Evolutionary conservation across 768 basidiomycete genomes (phyloP).

Genomic region (Podaxis sp.): DNA sequence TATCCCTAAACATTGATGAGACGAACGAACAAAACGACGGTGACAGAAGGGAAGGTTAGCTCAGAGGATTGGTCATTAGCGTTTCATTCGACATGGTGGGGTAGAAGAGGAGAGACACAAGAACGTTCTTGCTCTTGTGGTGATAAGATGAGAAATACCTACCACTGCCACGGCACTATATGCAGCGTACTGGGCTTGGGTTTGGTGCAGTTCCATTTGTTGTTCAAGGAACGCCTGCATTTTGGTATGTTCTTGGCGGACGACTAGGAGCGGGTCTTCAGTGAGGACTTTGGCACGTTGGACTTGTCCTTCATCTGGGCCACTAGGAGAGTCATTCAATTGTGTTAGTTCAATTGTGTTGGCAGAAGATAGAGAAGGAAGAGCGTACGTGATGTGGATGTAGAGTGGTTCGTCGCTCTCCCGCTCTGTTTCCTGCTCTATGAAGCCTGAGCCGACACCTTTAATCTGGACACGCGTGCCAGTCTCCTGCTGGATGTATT

Average conservation of each 20-base stretch:
- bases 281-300: constrained; percentile 78
- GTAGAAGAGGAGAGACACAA: neutral
- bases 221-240: constrained; percentile 57
- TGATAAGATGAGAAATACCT: constrained; percentile 29
- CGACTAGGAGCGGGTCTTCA: constrained; percentile 80
- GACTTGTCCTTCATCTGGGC: constrained; percentile 80
- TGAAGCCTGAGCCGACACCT: constrained; percentile 86
- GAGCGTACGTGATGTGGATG: constrained; percentile 76
- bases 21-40: neutral
- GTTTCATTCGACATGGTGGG: neutral
- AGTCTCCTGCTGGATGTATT: constrained; percentile 89
- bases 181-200: constrained; percentile 72
- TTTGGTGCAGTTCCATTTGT: constrained; percentile 80
- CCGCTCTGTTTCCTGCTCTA: constrained; percentile 67
- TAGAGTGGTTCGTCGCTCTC: constrained; percentile 87
- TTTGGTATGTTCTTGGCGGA: constrained; percentile 78
- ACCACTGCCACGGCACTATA: constrained; percentile 53
- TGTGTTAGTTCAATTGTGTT: neutral
- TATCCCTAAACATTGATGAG: constrained; percentile 43
- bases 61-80: neutral
- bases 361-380: constrained; percentile 18
- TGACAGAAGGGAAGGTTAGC: neutral
- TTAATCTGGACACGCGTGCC: constrained; percentile 93
- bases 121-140: neutral
- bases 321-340: constrained; percentile 28